phyloP scores from a whole-genome alignment of 192 early-diverging fungal species.

The Backusella mclennaniae region DNA sequence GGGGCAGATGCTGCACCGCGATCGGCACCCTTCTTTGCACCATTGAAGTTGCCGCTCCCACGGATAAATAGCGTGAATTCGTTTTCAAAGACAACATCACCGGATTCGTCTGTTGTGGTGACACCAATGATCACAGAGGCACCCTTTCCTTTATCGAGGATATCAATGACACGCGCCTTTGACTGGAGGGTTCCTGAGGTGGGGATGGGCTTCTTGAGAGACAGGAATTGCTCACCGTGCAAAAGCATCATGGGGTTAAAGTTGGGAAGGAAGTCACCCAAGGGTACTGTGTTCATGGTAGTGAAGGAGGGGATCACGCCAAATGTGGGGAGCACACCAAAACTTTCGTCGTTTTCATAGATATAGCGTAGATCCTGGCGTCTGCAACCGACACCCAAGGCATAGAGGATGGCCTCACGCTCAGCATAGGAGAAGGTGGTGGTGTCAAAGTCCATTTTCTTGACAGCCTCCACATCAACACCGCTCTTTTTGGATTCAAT shows the following conservation, averaged over 20 bases:
- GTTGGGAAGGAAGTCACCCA: constrained; percentile 69
- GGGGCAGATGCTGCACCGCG: constrained; percentile 76
- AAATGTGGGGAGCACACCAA: constrained; percentile 89
- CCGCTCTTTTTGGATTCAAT: constrained; percentile 41
- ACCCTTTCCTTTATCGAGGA: constrained; percentile 98
- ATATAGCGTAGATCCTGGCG: constrained; percentile 85
- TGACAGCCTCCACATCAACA: constrained; percentile 69
- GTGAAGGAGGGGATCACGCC: constrained; percentile 85
- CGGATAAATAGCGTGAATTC: constrained; percentile 95
- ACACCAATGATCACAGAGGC: constrained; percentile 79
- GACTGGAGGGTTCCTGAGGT: constrained; percentile 78
- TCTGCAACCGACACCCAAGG: constrained; percentile 90
- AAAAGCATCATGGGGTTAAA: constrained; percentile 97
- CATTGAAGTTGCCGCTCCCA: constrained; percentile 87
- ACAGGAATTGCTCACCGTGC: constrained; percentile 97
- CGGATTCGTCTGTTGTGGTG: constrained; percentile 71
- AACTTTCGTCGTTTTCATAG: constrained; percentile 87
- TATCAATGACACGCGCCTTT: constrained; percentile 80
- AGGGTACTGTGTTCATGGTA: constrained; percentile 62
- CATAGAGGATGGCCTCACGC: constrained; percentile 92
- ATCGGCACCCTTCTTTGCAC: constrained; percentile 67
- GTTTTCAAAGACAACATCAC: constrained; percentile 77
- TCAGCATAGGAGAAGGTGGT: constrained; percentile 73
- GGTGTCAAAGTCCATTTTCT: constrained; percentile 52
- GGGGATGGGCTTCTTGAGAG: constrained; percentile 83